These are phyloP conservation scores for Clonostachys chloroleuca DNA, from an alignment of 2,329 filamentous ascomycete species.

Conservation along the genomic window DNA sequence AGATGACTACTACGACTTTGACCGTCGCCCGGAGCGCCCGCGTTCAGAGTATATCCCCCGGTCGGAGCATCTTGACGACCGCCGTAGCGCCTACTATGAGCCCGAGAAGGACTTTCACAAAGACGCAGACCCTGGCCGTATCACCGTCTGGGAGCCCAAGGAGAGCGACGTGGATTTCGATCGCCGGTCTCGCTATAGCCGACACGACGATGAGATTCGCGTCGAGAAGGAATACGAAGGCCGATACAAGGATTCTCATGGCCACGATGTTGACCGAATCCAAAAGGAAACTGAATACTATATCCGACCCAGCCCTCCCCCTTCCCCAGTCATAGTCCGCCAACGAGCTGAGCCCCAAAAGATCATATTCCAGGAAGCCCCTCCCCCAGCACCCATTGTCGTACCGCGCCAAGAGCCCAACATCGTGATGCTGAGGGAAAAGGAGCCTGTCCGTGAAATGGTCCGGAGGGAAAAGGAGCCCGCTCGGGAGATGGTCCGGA, in stretches of 20 bases:
- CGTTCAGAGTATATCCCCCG: slow-evolving; percentile 42
- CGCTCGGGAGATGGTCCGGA: slow-evolving; percentile 21
- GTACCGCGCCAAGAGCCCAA: slow-evolving; percentile 39
- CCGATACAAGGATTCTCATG: slow-evolving; percentile 36
- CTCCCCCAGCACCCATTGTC: slow-evolving; percentile 45
- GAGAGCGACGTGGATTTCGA: slow-evolving; percentile 33
- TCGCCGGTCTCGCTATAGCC: slow-evolving; percentile 28
- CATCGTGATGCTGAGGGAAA: slow-evolving; percentile 36
- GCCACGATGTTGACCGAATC: slow-evolving; percentile 52
- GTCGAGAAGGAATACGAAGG: slow-evolving; percentile 50
- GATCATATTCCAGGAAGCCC: slow-evolving; percentile 56
- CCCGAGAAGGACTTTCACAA: slow-evolving; percentile 3
- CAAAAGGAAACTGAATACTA: slow-evolving; percentile 62
- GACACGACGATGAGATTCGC: slow-evolving; percentile 46
- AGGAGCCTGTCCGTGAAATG: slow-evolving; percentile 31
- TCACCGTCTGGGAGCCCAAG: slow-evolving; percentile 27
- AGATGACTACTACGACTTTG: slow-evolving; percentile 33
- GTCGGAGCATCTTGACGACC: slow-evolving; percentile 17
- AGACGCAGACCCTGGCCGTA: slow-evolving; percentile 18
- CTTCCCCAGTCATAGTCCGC: slow-evolving; percentile 51
- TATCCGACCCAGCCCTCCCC: slow-evolving; percentile 41
- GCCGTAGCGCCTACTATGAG: slow-evolving; percentile 9
- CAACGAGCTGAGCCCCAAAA: slow-evolving; percentile 52
- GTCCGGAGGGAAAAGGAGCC: slow-evolving; percentile 30
- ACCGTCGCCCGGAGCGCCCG: slow-evolving; percentile 43